Percentiles rank a stretch among this genome's conserved stretches.
These are phyloP conservation scores for Wilcoxina mikolae DNA, from an alignment of 495 filamentous ascomycete species.

Conservation along the genomic window DNA sequence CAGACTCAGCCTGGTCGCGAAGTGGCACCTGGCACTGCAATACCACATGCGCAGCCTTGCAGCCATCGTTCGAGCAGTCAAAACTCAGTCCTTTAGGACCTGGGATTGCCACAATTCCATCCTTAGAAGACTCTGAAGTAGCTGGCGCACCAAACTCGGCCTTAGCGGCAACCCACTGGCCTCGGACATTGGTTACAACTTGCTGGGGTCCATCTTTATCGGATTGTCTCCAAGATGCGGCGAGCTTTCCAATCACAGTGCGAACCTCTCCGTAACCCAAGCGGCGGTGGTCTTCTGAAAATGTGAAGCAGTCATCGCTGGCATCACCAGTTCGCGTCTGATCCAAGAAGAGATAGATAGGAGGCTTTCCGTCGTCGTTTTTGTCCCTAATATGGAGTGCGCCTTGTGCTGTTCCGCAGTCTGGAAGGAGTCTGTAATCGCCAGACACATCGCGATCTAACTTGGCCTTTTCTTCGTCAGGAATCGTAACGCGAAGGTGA, in stretches of 20 bases:
- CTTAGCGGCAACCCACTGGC: constrained; percentile 26
- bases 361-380: constrained; percentile 8
- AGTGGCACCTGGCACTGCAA: constrained; percentile 27
- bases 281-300: constrained; percentile 40
- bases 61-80: constrained; percentile 14
- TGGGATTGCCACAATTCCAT: constrained; percentile 19
- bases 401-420: constrained; percentile 53
- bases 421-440: constrained; percentile 39
- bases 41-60: constrained; percentile 24
- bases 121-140: constrained; percentile 2
- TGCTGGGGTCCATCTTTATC: not conserved
- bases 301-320: constrained; percentile 47
- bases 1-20: constrained; percentile 18
- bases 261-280: constrained; percentile 43
- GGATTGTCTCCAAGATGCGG: constrained; percentile 17
- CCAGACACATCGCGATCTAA: constrained; percentile 40
- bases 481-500: constrained; percentile 28
- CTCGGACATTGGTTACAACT: constrained; percentile 10
- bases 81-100: constrained; percentile 12
- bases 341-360: constrained; percentile 54
- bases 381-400: constrained; percentile 39
- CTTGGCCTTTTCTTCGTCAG: constrained; percentile 22
- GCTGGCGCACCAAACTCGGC: constrained; percentile 20
- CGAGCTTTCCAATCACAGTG: constrained; percentile 34
- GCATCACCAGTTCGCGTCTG: constrained; percentile 35